phyloP scores from a whole-genome alignment of 2,329 filamentous ascomycete species.

The Cladosporium phlei region DNA sequence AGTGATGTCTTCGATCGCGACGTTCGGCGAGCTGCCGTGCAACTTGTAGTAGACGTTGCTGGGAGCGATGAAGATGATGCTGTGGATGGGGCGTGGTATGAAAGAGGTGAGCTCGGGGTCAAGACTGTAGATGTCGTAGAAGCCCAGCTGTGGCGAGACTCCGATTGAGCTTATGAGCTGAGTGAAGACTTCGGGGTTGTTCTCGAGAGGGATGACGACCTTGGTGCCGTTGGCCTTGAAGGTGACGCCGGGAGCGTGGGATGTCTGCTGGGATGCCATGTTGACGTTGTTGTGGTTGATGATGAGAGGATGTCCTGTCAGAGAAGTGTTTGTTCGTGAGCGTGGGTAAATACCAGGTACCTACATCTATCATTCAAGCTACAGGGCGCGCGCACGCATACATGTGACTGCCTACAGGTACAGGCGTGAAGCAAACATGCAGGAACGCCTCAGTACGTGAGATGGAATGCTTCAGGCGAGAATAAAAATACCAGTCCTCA shows the following conservation, averaged over 20 bases:
- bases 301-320: neutral
- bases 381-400: too few relatives aligned
- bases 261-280: neutral
- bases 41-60: conserved; percentile 37
- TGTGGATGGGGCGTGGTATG: conserved; percentile 51
- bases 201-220: conserved; percentile 40
- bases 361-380: too few relatives aligned
- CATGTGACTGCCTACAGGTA: too few relatives aligned
- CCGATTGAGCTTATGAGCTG: conserved; percentile 48
- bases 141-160: conserved; percentile 43
- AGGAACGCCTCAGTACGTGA: too few relatives aligned
- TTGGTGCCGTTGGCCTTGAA: conserved; percentile 26
- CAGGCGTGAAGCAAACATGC: too few relatives aligned
- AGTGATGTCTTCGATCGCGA: conserved; percentile 27
- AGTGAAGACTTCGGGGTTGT: conserved; percentile 53
- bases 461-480: neutral
- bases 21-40: conserved; percentile 41
- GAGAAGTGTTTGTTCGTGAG: neutral
- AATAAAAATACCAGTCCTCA: too few relatives aligned
- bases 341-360: too few relatives aligned
- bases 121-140: conserved; percentile 52
- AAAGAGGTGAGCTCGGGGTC: conserved; percentile 47
- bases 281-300: neutral
- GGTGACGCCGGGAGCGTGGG: conserved; percentile 21
- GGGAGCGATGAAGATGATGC: conserved; percentile 52